Evolutionary conservation across 495 filamentous ascomycete genomes (phyloP).

Genomic region (Aspergillus cavernicola): DNA sequence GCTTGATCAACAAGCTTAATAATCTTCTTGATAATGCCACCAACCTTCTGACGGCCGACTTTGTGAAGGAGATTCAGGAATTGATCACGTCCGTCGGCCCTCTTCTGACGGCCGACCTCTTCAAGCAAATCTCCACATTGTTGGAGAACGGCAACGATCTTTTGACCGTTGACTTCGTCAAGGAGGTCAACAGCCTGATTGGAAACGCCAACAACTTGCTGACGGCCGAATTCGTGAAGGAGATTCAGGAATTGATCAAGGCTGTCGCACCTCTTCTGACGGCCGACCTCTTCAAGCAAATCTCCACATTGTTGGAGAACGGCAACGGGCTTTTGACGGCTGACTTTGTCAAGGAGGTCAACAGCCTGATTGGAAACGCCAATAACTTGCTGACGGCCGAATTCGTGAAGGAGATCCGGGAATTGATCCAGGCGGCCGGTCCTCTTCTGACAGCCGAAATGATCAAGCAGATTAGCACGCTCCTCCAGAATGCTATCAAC

Average conservation of each 20-base stretch:
- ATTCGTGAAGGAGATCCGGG: constrained; percentile 37
- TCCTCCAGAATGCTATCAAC: constrained; percentile 27
- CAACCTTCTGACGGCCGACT: constrained; percentile 35
- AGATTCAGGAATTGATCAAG: constrained; percentile 32
- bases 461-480: constrained; percentile 28
- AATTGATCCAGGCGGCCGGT: constrained; percentile 27
- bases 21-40: constrained; percentile 37
- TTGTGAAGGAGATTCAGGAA: constrained; percentile 39
- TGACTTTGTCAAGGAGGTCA: constrained; percentile 27
- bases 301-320: constrained; percentile 28
- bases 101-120: constrained; percentile 16
- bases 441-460: constrained; percentile 24
- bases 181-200: constrained; percentile 31
- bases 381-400: constrained; percentile 26
- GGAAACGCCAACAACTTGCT: constrained; percentile 29
- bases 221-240: constrained; percentile 32
- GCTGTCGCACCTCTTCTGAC: constrained; percentile 36
- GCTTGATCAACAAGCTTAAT: constrained; percentile 23
- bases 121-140: constrained; percentile 30
- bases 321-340: constrained; percentile 24
- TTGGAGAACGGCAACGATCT: constrained; percentile 24
- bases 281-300: constrained; percentile 29
- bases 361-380: constrained; percentile 31
- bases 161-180: constrained; percentile 22
- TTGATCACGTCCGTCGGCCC: constrained; percentile 29